Evolutionary conservation across 768 basidiomycete species (phyloP).

Genomic region (Tylopilus cervinicoccineus): DNA sequence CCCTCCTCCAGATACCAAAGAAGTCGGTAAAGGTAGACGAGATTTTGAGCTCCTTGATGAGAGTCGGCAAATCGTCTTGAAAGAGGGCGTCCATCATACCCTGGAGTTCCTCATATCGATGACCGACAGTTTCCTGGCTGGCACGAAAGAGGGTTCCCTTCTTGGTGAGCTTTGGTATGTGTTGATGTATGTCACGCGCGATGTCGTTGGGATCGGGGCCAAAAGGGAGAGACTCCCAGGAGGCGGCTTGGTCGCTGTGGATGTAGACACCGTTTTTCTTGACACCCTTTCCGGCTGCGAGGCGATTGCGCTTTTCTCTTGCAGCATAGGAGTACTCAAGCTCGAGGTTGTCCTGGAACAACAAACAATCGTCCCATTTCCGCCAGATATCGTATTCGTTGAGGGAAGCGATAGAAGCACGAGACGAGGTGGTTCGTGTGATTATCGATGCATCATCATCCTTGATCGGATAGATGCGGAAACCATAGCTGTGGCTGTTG

Average conservation of each 20-base stretch:
- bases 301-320: slow-evolving; percentile 61
- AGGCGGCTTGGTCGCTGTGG: slow-evolving; percentile 69
- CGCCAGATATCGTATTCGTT: slow-evolving; percentile 73
- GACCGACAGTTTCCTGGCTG: slow-evolving; percentile 60
- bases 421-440: slow-evolving; percentile 27
- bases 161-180: slow-evolving; percentile 65
- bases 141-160: slow-evolving; percentile 71
- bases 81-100: slow-evolving; percentile 59
- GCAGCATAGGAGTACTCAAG: slow-evolving; percentile 59
- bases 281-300: slow-evolving; percentile 69
- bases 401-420: slow-evolving; percentile 33
- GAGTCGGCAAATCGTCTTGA: slow-evolving; percentile 54
- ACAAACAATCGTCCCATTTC: slow-evolving; percentile 79
- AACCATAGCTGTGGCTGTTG: slow-evolving; percentile 53
- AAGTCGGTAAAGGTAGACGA: slow-evolving; percentile 64
- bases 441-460: slow-evolving; percentile 29
- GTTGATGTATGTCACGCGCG: slow-evolving; percentile 61
- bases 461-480: slow-evolving; percentile 51
- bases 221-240: slow-evolving; percentile 81
- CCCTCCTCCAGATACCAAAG: slow-evolving; percentile 74
- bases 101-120: slow-evolving; percentile 57
- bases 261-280: slow-evolving; percentile 68
- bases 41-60: slow-evolving; percentile 62
- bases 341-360: slow-evolving; percentile 70
- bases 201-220: slow-evolving; percentile 77